phyloP scores from a whole-genome alignment of 306 rosid species.

The Hippophae gyantsensis region DNA sequence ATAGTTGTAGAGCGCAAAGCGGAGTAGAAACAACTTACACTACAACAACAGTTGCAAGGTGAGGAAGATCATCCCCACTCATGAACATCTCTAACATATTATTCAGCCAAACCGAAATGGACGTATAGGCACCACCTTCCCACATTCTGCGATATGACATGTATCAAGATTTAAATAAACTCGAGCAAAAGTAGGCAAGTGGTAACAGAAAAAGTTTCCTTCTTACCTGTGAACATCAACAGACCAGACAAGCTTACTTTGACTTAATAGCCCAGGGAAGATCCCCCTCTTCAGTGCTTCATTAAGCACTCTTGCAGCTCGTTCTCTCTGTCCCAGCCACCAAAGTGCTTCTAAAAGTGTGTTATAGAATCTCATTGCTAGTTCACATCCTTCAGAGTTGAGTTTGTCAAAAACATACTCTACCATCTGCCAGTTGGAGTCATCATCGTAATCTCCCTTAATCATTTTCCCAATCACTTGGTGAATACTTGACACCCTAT shows the following conservation, averaged over 20 bases:
- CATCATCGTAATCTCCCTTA: constrained; percentile 89
- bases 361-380: constrained; percentile 79
- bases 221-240: constrained; percentile 83
- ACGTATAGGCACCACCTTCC: constrained; percentile 89
- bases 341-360: constrained; percentile 90
- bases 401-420: constrained; percentile 92
- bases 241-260: constrained; percentile 73
- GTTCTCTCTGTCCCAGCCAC: constrained; percentile 87
- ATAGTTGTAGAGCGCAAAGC: constrained; percentile 4
- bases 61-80: constrained; percentile 65
- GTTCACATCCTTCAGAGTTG: constrained; percentile 72
- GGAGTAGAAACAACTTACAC: constrained; percentile 51
- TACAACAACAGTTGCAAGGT: constrained; percentile 70
- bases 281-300: constrained; percentile 87
- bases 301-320: constrained; percentile 82
- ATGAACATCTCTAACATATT: constrained; percentile 58
- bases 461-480: constrained; percentile 91
- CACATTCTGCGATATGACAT: constrained; percentile 60
- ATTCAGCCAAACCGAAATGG: constrained; percentile 78
- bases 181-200: constrained; percentile 4
- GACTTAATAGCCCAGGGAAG: constrained; percentile 80
- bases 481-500: constrained; percentile 68
- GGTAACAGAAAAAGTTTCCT: constrained; percentile 13
- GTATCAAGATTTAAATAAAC: constrained; percentile 14
- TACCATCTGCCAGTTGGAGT: constrained; percentile 95